Evolutionary conservation across 2,329 filamentous ascomycete genomes (phyloP).

Genomic region (Clarireedia sp.): DNA sequence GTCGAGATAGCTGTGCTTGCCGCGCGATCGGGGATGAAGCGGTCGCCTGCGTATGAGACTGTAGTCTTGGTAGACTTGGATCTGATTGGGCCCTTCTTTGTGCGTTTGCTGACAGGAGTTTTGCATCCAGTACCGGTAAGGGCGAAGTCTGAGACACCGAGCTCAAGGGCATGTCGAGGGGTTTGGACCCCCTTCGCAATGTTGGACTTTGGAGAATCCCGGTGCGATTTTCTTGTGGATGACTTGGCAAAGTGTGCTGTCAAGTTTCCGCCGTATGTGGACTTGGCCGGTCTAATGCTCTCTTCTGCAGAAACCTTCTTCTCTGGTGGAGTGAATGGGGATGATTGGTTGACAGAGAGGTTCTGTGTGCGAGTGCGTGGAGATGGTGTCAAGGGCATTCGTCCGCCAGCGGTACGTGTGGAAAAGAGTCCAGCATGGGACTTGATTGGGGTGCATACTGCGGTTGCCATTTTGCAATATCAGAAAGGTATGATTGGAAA

Average conservation of each 20-base stretch:
- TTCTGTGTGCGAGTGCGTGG: constrained; percentile 57
- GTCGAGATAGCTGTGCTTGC: constrained; percentile 85
- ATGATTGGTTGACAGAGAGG: constrained; percentile 50
- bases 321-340: constrained; percentile 67
- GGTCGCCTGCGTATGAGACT: constrained; percentile 66
- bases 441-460: constrained; percentile 87
- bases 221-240: constrained; percentile 56
- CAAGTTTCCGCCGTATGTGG: constrained; percentile 73
- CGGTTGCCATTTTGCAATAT: constrained; percentile 66
- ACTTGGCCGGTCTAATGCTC: constrained; percentile 49
- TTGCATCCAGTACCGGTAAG: constrained; percentile 75
- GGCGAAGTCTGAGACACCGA: constrained; percentile 87
- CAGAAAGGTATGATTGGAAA: constrained; percentile 27
- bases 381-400: constrained; percentile 90
- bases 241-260: constrained; percentile 70
- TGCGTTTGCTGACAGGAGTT: constrained; percentile 49
- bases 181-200: constrained; percentile 70
- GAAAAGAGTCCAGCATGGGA: constrained; percentile 91
- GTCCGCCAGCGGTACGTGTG: constrained; percentile 84
- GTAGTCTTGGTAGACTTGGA: constrained; percentile 65
- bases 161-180: constrained; percentile 74
- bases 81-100: constrained; percentile 45
- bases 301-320: constrained; percentile 44
- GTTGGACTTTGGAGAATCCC: constrained; percentile 93
- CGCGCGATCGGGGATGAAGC: constrained; percentile 90